Percentiles rank a stretch among this genome's conserved stretches.
Conservation (phyloP, 495 filamentous ascomycete genomes). For the Aspergillus egyptiacus region DNA sequence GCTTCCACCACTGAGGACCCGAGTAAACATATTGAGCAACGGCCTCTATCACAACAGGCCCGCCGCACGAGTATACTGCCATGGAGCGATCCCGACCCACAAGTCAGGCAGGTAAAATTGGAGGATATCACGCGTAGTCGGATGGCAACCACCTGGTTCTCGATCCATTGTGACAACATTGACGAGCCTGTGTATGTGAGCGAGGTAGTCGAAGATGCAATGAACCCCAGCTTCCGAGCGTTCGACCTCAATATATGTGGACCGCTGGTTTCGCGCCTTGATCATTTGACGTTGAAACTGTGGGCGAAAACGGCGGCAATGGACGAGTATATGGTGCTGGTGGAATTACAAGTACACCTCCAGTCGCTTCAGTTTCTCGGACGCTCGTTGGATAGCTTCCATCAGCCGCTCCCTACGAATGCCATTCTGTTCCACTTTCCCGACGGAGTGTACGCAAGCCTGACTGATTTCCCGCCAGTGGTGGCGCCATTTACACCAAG, state of each 20-base stretch:
- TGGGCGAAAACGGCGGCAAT: constrained; percentile 63
- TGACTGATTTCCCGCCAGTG: constrained; percentile 52
- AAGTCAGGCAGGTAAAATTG: constrained; percentile 65
- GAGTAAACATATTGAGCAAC: constrained; percentile 17
- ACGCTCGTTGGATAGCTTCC: constrained; percentile 63
- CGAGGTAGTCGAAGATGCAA: constrained; percentile 69
- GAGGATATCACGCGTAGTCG: constrained; percentile 64
- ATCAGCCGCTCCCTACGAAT: constrained; percentile 75
- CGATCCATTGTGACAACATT: constrained; percentile 62
- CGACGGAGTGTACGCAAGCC: constrained; percentile 81
- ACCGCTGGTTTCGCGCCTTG: constrained; percentile 56
- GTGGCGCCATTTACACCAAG: constrained; percentile 21
- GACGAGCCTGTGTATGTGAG: constrained; percentile 83
- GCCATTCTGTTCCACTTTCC: constrained; percentile 80
- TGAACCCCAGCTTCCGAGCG: constrained; percentile 84
- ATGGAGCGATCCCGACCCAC: constrained; percentile 62
- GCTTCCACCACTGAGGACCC: constrained; percentile 22
- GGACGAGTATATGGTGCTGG: constrained; percentile 55
- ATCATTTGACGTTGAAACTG: constrained; percentile 61
- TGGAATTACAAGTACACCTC: constrained; percentile 67
- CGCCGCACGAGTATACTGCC: constrained; percentile 63
- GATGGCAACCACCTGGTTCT: constrained; percentile 87
- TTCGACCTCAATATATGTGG: constrained; percentile 73
- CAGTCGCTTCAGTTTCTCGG: constrained; percentile 75
- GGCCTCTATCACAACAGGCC: constrained; percentile 27